Base-by-base conservation (phyloP, 495 filamentous ascomycete species). In the Parmelia sp. region DNA sequence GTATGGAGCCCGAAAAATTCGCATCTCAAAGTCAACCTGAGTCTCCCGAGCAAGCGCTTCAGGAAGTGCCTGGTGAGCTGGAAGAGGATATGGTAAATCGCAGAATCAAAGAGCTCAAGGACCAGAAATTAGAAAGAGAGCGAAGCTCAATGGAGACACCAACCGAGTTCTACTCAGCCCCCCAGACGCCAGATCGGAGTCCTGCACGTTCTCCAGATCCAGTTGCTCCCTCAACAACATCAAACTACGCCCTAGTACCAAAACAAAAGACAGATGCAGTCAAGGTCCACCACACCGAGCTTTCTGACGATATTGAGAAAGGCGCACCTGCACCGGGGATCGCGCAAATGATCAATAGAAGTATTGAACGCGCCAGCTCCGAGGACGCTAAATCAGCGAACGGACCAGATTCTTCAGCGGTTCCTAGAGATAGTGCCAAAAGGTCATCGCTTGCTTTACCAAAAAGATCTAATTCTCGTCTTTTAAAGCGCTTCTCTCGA, bases 241-340 rank as follows among this genome's bases (percentile, higher is more conserved):
- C 39, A 51, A 11, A 25, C 19, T 27, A 15, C 14, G n/a, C 35
- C 31, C 21, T 44, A 3, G 19, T 23, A 10, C 15, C 36, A n/a
- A 40, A 59, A 55, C 12, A 49, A 10, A 37, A 47, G 33, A 53
- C 23, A 31, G 21, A 45, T n/a, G 53, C 31, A 58, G n/a, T 21
- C 15, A 33, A 59, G 11, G n/a, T 36, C 45, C 19, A n/a, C 3
- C 12, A 64, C 39, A 14, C 33, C 7, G 27, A 64, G 31, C 31
- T 27, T 47, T 15, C 33, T 25, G 42, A 61, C 61, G 59, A 57
- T 23, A 65, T 7, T 17, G 84, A 88, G 33, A 86, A 88, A 51
- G 88, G 85, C 61, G 88, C 88, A 1, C 88, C 88, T 12, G 86
- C 86, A 5, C 88, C 88, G 6, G 82, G 84, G 1, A 79, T 90